Conservation (phyloP, 106 monocot genomes). For the Iris macrosiphon region DNA sequence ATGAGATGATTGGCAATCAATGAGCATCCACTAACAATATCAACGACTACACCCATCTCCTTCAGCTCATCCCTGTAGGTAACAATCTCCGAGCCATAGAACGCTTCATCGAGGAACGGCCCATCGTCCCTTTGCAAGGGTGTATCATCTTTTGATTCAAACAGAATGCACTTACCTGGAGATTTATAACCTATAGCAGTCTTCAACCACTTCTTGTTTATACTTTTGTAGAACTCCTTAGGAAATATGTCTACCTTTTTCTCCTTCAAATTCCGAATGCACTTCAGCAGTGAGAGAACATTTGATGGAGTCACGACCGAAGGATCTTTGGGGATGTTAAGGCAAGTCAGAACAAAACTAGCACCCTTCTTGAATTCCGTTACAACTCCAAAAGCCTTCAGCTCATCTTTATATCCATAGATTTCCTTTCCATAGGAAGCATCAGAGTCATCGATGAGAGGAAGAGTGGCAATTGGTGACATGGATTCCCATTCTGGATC, state of each 20-base stretch:
- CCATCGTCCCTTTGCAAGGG: background rate
- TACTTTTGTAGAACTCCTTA: background rate
- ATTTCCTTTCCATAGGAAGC: conserved; percentile 14
- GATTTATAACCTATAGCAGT: background rate
- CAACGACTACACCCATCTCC: background rate
- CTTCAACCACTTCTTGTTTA: conserved; percentile 14
- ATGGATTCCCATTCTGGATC: conserved; percentile 20
- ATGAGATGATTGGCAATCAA: background rate
- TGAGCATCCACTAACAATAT: background rate
- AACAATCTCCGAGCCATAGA: background rate
- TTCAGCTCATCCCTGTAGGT: background rate
- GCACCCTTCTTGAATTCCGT: conserved; percentile 13
- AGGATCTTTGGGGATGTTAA: conserved; percentile 20
- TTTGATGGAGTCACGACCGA: conserved; percentile 3
- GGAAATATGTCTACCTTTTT: background rate
- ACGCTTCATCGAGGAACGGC: background rate
- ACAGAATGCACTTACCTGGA: background rate
- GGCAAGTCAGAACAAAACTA: conserved; percentile 12
- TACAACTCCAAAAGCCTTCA: conserved; percentile 19
- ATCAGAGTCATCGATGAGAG: conserved; percentile 18
- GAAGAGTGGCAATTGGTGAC: conserved; percentile 25
- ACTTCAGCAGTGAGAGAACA: conserved; percentile 26
- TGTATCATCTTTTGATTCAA: background rate
- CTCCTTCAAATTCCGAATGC: conserved; percentile 15
- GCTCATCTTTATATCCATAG: conserved; percentile 19